phyloP scores from a whole-genome alignment of 768 basidiomycete species.

The Collybia sordida region DNA sequence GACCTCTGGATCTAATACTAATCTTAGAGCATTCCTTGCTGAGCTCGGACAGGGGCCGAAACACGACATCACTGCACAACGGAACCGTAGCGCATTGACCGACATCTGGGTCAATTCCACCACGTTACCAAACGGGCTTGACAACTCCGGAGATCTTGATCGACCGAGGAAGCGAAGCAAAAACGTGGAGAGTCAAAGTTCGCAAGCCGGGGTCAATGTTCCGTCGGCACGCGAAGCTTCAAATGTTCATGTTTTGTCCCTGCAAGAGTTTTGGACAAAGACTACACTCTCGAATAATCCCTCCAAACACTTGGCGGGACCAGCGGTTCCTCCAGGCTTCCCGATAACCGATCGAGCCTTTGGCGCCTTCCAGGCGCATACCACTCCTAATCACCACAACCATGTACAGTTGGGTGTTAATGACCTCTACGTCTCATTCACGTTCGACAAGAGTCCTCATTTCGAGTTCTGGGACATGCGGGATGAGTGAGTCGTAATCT shows the following conservation, averaged over 20 bases:
- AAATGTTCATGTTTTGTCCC: not conserved
- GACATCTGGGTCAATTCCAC: not conserved
- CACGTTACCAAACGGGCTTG: not conserved
- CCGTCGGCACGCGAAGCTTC: not conserved
- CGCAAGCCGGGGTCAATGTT: not conserved
- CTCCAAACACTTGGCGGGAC: not conserved
- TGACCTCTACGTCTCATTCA: constrained; percentile 26
- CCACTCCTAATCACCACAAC: constrained; percentile 20
- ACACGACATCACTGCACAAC: too few species aligned
- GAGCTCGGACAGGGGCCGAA: too few species aligned
- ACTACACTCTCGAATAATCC: not conserved
- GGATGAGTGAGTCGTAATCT: constrained; percentile 25
- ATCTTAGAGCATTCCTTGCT: too few species aligned
- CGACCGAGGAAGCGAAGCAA: not conserved
- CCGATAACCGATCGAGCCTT: not conserved
- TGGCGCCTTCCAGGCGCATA: not conserved
- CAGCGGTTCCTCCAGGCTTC: not conserved
- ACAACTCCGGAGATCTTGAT: not conserved
- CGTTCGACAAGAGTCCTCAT: constrained; percentile 28
- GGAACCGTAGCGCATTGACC: not conserved
- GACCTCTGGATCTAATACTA: too few species aligned
- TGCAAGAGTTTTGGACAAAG: not conserved
- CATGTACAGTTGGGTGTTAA: constrained; percentile 24
- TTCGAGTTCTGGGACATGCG: constrained; percentile 35
- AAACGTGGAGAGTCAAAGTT: not conserved